Conservation (phyloP, 225 moss, liverwort and hornwort species). For the Anthoceros angustus region DNA sequence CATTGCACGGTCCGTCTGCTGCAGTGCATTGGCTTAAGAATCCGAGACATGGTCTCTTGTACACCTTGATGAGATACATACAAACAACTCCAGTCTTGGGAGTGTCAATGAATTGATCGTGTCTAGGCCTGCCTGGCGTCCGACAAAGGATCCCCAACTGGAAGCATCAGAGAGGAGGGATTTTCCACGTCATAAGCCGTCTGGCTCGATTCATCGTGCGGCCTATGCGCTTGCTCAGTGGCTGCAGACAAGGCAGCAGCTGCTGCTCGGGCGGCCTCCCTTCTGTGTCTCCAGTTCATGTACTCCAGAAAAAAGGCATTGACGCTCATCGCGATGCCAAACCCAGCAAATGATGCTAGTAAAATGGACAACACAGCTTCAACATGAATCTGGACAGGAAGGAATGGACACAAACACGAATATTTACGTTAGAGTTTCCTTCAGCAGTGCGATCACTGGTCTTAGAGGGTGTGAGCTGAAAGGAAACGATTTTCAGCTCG, state of each 20-base stretch:
- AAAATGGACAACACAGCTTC: conserved; percentile 9
- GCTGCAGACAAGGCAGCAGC: neutral
- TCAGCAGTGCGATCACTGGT: neutral
- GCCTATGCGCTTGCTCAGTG: neutral
- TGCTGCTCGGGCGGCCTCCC: neutral
- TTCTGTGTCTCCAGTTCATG: conserved; percentile 6
- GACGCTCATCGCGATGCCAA: conserved; percentile 8
- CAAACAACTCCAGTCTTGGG: too few species aligned
- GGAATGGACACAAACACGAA: neutral
- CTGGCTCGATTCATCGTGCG: neutral
- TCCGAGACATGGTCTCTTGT: too few species aligned
- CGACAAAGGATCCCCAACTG: too few species aligned
- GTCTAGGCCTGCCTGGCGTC: too few species aligned
- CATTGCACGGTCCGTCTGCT: too few species aligned
- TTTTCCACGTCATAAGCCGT: neutral
- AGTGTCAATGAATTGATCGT: too few species aligned
- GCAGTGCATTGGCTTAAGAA: too few species aligned
- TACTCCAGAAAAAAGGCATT: conserved; percentile 7
- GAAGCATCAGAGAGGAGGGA: too few species aligned
- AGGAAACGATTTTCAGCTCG: neutral
- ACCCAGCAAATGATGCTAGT: conserved; percentile 8
- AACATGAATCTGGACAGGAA: conserved; percentile 6
- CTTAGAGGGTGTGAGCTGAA: neutral
- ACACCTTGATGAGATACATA: too few species aligned
- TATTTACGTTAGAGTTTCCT: neutral